Evolutionary conservation across 441 rosid species (phyloP).

Genomic region (Syzygium syzygioides): DNA sequence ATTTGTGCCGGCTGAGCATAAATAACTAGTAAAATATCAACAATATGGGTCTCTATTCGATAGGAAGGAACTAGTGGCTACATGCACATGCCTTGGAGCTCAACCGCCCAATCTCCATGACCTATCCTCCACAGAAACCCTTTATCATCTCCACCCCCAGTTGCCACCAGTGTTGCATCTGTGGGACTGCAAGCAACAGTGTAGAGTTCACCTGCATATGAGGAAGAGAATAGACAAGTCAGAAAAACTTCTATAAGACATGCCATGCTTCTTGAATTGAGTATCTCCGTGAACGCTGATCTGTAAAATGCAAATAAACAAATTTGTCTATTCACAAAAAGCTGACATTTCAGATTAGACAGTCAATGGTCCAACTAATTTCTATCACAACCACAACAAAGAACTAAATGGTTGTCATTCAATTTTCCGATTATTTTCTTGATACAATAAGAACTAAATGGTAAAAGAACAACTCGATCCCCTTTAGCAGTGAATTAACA

Average conservation of each 20-base stretch:
- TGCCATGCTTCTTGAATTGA: background rate
- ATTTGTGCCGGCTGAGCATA: background rate
- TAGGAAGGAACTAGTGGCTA: background rate
- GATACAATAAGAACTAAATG: background rate
- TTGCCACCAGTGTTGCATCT: slow-evolving; percentile 74
- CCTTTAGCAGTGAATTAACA: background rate
- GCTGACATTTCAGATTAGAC: background rate
- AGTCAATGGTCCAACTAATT: background rate
- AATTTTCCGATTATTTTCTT: background rate
- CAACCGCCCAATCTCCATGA: slow-evolving; percentile 78
- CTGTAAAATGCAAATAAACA: background rate
- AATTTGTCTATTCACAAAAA: background rate
- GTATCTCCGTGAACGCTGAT: background rate
- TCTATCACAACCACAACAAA: background rate
- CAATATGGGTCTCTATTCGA: background rate
- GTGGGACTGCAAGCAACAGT: slow-evolving; percentile 71
- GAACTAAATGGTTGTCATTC: background rate
- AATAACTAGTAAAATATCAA: background rate
- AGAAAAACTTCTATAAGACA: background rate
- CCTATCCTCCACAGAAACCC: slow-evolving; percentile 86
- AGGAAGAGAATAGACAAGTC: background rate
- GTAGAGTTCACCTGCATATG: slow-evolving; percentile 59
- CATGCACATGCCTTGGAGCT: slow-evolving; percentile 41
- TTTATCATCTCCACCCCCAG: slow-evolving; percentile 88
- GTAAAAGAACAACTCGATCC: background rate